A percentile compares a stretch with the other conserved stretches of the same genome.
phyloP scores from a whole-genome alignment of 192 early-diverging fungal genomes.

The Mycoemilia scoparia region DNA sequence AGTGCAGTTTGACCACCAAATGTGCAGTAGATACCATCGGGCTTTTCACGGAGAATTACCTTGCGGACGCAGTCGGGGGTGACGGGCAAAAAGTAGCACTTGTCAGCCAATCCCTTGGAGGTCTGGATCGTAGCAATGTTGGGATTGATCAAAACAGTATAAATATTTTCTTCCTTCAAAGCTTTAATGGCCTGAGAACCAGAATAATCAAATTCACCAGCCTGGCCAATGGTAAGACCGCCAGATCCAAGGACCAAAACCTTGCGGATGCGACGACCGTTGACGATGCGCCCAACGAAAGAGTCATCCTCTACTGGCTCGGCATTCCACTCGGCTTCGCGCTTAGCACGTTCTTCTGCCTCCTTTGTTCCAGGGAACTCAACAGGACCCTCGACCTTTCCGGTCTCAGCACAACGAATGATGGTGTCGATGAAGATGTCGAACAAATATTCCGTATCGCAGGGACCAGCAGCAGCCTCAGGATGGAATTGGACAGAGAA shows the following conservation, averaged over 20 bases:
- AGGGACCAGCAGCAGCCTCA: slow-evolving; percentile 86
- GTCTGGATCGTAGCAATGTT: slow-evolving; percentile 99
- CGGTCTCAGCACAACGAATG: slow-evolving; percentile 42
- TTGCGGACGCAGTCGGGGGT: slow-evolving; percentile 88
- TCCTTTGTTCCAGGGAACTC: slow-evolving; percentile 40
- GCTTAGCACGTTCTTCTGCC: slow-evolving; percentile 13
- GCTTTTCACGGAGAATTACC: slow-evolving; percentile 86
- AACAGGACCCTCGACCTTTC: slow-evolving; percentile 53
- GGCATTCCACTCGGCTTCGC: slow-evolving; percentile 20
- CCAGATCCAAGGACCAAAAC: slow-evolving; percentile 93
- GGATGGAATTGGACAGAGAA: slow-evolving; percentile 99
- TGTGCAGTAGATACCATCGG: slow-evolving; percentile 96
- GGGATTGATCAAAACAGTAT: slow-evolving; percentile 96
- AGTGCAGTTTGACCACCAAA: slow-evolving; percentile 99
- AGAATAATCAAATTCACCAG: slow-evolving; percentile 98
- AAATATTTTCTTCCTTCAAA: slow-evolving; percentile 88
- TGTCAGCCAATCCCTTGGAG: slow-evolving; percentile 89
- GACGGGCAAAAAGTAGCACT: slow-evolving; percentile 93
- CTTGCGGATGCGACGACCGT: slow-evolving; percentile 60
- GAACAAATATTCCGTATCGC: slow-evolving; percentile 94
- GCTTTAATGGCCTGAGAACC: slow-evolving; percentile 97
- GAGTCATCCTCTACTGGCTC: slow-evolving; percentile 19
- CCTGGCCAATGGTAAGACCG: slow-evolving; percentile 94
- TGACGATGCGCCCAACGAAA: slow-evolving; percentile 28
- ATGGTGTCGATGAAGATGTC: slow-evolving; percentile 79